A percentile compares a stretch with the other conserved stretches of the same genome.
phyloP scores from a whole-genome alignment of 2,329 filamentous ascomycete genomes.

The Monilinia vaccinii-corymbosi region DNA sequence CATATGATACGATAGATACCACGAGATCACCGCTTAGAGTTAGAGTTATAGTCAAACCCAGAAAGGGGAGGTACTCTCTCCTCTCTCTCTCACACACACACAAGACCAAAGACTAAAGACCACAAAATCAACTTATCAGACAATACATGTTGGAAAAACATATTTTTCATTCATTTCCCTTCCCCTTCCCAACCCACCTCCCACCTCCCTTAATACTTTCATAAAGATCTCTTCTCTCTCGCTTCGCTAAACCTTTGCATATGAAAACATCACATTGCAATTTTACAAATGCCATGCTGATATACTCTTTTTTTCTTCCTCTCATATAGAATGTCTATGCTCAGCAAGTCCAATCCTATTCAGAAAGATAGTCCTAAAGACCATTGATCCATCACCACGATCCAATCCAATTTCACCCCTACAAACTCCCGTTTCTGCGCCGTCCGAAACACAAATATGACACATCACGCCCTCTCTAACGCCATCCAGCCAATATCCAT shows the following conservation, averaged over 20 bases:
- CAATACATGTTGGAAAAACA: neutral
- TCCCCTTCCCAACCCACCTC: neutral
- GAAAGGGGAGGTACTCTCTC: too few species aligned
- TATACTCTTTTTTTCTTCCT: neutral
- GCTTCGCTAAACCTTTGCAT: neutral
- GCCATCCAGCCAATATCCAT: conserved; percentile 4
- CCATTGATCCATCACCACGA: neutral
- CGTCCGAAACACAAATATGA: neutral
- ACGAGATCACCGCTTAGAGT: too few species aligned
- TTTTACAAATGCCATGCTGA: neutral
- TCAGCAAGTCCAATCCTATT: neutral
- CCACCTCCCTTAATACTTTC: neutral
- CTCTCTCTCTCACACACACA: too few species aligned
- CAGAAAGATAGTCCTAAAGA: neutral
- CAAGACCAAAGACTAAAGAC: too few species aligned
- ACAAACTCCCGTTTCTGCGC: neutral
- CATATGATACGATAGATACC: too few species aligned
- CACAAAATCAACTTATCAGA: neutral
- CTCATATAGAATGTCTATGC: neutral
- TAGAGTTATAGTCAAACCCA: too few species aligned
- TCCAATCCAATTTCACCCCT: neutral
- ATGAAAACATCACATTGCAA: neutral
- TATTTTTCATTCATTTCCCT: neutral
- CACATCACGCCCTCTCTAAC: conserved; percentile 1
- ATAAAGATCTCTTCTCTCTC: neutral